These are phyloP conservation scores for Cyclotella choctawhatcheeana DNA, from an alignment of 108 stramenopile species.

Conservation along the genomic window DNA sequence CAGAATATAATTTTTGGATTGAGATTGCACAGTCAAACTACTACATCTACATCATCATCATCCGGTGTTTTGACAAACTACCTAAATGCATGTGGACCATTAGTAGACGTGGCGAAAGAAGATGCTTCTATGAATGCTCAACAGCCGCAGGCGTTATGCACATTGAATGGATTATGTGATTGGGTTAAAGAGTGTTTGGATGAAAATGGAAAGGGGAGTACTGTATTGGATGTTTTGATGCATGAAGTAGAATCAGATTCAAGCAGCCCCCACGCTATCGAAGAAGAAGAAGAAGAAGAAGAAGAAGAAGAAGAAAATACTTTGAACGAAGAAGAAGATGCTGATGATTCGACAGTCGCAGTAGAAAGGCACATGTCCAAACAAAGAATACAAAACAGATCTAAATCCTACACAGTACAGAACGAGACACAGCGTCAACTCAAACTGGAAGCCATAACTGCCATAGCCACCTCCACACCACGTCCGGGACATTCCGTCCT, in stretches of 20 bases:
- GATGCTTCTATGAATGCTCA: slow-evolving; percentile 77
- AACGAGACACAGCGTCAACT: slow-evolving; percentile 25
- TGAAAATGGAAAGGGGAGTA: slow-evolving; percentile 37
- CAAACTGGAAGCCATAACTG: slow-evolving; percentile 62
- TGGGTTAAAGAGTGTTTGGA: slow-evolving; percentile 68
- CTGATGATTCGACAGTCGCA: not conserved
- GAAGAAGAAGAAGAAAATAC: not conserved
- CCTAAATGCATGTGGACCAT: slow-evolving; percentile 56
- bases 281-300: not conserved
- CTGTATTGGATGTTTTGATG: slow-evolving; percentile 27
- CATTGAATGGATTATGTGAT: slow-evolving; percentile 66
- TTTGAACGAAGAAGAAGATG: not conserved
- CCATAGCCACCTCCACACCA: slow-evolving; percentile 77
- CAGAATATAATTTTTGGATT: slow-evolving; percentile 79
- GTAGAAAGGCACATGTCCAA: not conserved
- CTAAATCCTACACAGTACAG: slow-evolving; percentile 5
- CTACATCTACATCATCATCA: not conserved
- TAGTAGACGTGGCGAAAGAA: slow-evolving; percentile 61
- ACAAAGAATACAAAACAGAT: slow-evolving; percentile 18
- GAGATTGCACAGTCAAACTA: slow-evolving; percentile 20
- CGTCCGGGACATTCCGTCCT: slow-evolving; percentile 72
- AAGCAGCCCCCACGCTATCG: not conserved
- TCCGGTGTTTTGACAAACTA: slow-evolving; percentile 12
- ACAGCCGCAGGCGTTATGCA: slow-evolving; percentile 76
- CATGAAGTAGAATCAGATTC: slow-evolving; percentile 8